Conservation (phyloP, 768 basidiomycete genomes). For the Amanita subjunquillea region DNA sequence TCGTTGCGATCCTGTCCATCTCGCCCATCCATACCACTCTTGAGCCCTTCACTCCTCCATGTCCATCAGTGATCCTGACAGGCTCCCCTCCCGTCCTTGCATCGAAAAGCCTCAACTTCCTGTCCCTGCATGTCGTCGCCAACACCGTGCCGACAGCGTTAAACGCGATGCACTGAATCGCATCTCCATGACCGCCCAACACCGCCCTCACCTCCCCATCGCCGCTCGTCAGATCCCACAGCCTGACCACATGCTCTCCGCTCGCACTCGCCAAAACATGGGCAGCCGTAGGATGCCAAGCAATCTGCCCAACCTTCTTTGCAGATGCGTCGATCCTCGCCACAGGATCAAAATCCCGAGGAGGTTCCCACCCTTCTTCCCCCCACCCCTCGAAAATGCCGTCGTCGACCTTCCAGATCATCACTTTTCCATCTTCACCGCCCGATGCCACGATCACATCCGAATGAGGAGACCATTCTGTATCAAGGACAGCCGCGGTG, state of each 20-base stretch:
- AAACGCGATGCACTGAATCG: conserved; percentile 79
- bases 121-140: conserved; percentile 87
- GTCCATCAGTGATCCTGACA: conserved; percentile 75
- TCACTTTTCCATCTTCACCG: conserved; percentile 89
- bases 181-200: conserved; percentile 73
- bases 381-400: conserved; percentile 77
- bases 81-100: conserved; percentile 76
- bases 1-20: conserved; percentile 80
- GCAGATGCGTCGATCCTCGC: conserved; percentile 66
- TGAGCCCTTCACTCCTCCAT: conserved; percentile 88
- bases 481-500: conserved; percentile 82
- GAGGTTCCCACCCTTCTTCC: conserved; percentile 69
- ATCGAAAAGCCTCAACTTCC: conserved; percentile 89
- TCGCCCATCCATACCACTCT: conserved; percentile 90
- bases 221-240: conserved; percentile 83
- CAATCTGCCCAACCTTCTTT: conserved; percentile 88
- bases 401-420: conserved; percentile 79
- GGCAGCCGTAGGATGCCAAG: conserved; percentile 86
- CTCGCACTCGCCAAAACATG: conserved; percentile 74
- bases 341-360: conserved; percentile 75
- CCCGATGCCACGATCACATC: conserved; percentile 85
- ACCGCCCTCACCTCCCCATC: conserved; percentile 46
- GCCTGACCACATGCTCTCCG: conserved; percentile 79
- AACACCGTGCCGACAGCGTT: conserved; percentile 72
- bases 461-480: conserved; percentile 93